A percentile compares a stretch with the other conserved stretches of the same genome.
phyloP scores from a whole-genome alignment of 257 asterid species.

The Scutellaria barbata region DNA sequence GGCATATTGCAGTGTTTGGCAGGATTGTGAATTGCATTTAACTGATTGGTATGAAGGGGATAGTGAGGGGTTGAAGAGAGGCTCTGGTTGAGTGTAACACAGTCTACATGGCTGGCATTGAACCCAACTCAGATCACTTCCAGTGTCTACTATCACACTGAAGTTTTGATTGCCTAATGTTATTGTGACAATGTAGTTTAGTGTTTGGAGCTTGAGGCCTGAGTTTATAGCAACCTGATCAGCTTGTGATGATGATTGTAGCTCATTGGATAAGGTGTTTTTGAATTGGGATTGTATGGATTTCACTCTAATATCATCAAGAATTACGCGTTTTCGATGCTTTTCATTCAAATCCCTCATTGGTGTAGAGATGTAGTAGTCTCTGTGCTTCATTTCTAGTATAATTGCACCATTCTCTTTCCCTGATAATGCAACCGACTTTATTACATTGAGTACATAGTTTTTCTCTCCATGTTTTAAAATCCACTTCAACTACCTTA shows the following conservation, averaged over 20 bases:
- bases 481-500: constrained; percentile 32
- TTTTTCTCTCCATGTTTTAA: background rate
- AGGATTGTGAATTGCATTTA: constrained; percentile 61
- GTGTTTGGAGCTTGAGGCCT: constrained; percentile 69
- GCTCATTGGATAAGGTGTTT: constrained; percentile 38
- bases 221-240: constrained; percentile 56
- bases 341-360: constrained; percentile 39
- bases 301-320: constrained; percentile 56
- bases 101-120: constrained; percentile 85
- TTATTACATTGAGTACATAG: background rate
- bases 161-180: constrained; percentile 63
- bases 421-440: constrained; percentile 45
- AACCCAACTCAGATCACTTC: constrained; percentile 89
- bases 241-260: constrained; percentile 44
- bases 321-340: constrained; percentile 41
- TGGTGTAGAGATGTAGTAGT: constrained; percentile 46
- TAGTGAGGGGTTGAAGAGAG: constrained; percentile 64
- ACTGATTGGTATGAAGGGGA: constrained; percentile 67
- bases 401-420: constrained; percentile 63
- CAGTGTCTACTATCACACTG: constrained; percentile 84
- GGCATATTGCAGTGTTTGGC: constrained; percentile 59
- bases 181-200: constrained; percentile 74
- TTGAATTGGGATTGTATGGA: constrained; percentile 65
- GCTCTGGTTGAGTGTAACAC: constrained; percentile 80
- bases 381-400: constrained; percentile 76